Evolutionary conservation across 169 alveolate species (phyloP).

Genomic region (Plasmodium sp.): DNA sequence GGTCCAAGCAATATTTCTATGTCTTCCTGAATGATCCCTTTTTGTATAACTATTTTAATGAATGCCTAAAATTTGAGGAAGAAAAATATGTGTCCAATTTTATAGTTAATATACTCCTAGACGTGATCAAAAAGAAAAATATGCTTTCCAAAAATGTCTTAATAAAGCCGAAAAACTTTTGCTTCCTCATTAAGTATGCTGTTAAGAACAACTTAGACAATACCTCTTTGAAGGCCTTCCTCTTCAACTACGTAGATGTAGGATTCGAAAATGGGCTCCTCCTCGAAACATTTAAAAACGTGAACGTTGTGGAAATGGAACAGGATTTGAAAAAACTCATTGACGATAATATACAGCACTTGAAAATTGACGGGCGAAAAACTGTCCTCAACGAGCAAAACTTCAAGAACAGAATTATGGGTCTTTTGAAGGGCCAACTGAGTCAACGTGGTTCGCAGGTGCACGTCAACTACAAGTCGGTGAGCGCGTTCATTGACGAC

Average conservation of each 20-base stretch:
- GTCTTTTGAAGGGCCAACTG: conserved; percentile 21
- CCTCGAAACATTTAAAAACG: neutral
- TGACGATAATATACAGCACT: conserved; percentile 22
- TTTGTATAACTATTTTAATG: conserved; percentile 68
- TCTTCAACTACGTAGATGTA: conserved; percentile 18
- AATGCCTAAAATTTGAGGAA: conserved; percentile 53
- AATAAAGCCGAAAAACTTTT: conserved; percentile 58
- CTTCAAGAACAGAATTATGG: conserved; percentile 73
- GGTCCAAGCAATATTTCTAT: conserved; percentile 69
- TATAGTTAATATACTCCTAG: conserved; percentile 59
- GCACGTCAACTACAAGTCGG: conserved; percentile 29
- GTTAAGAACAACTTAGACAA: conserved; percentile 42
- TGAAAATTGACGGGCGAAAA: conserved; percentile 15
- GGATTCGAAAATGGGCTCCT: conserved; percentile 36
- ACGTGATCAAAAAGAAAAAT: conserved; percentile 53
- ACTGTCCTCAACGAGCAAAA: conserved; percentile 40
- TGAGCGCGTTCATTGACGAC: conserved; percentile 21
- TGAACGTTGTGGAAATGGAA: neutral
- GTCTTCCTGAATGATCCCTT: conserved; percentile 72
- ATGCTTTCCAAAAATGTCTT: conserved; percentile 44
- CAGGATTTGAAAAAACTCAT: conserved; percentile 20
- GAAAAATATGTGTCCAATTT: conserved; percentile 67
- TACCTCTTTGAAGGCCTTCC: conserved; percentile 1
- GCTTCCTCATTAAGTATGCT: conserved; percentile 49
- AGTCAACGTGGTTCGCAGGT: neutral